Conservation (phyloP, 2,329 filamentous ascomycete genomes). For the Diplodia sapinea region DNA sequence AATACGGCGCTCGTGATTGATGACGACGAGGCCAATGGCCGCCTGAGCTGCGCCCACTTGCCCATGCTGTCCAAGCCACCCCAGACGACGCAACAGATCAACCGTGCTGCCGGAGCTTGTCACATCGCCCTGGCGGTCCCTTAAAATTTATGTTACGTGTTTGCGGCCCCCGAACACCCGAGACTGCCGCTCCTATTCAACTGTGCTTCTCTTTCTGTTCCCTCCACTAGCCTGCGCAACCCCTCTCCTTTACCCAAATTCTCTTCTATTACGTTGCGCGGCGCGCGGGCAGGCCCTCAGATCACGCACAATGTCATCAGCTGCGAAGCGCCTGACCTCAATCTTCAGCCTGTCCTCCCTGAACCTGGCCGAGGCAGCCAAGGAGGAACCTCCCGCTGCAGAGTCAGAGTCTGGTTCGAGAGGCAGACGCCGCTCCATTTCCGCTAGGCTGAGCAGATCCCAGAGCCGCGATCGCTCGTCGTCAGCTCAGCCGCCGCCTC, state of each 20-base stretch:
- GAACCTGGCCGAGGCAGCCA: constrained; percentile 25
- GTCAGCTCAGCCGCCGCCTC: constrained; percentile 11
- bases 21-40: constrained; percentile 28
- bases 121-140: constrained; percentile 30
- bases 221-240: constrained; percentile 14
- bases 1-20: constrained; percentile 24
- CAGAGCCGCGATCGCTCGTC: constrained; percentile 26
- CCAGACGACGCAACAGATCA: constrained; percentile 28
- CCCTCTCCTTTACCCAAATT: constrained; percentile 20
- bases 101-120: constrained; percentile 26
- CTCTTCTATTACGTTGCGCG: constrained; percentile 23
- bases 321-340: constrained; percentile 31
- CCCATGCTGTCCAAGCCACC: constrained; percentile 26
- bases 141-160: constrained; percentile 30
- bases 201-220: background rate
- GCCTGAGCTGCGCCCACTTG: constrained; percentile 24
- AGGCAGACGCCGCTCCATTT: constrained; percentile 26
- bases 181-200: constrained; percentile 26
- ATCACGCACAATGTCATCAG: constrained; percentile 25
- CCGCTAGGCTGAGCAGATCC: constrained; percentile 28
- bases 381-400: constrained; percentile 20
- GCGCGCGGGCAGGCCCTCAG: constrained; percentile 21
- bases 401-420: constrained; percentile 19
- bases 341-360: constrained; percentile 28
- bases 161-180: background rate